Percentiles rank a stretch among this genome's conserved stretches.
phyloP scores from a whole-genome alignment of 495 filamentous ascomycete species.

The Aspergillus sparsus region DNA sequence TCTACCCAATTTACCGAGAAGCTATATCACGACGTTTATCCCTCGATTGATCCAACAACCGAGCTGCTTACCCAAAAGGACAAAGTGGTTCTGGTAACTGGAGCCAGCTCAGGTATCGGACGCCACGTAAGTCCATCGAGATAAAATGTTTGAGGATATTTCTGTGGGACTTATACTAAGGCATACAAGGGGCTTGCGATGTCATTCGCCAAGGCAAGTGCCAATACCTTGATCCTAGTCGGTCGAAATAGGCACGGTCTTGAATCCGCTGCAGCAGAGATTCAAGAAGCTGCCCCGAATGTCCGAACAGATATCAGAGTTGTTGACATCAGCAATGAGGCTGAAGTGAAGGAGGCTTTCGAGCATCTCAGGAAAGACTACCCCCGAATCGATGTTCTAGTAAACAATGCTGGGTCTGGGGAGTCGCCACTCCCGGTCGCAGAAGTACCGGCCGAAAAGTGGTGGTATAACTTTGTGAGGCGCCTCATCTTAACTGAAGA shows the following conservation, averaged over 20 bases:
- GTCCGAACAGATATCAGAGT: background rate
- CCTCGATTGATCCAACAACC: background rate
- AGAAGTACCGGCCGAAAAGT: background rate
- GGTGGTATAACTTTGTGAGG: background rate
- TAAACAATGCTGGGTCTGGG: background rate
- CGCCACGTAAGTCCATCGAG: background rate
- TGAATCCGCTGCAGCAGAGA: background rate
- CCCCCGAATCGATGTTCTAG: background rate
- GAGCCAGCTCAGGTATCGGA: background rate
- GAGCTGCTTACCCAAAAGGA: background rate
- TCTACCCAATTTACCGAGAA: background rate
- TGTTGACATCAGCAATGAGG: background rate
- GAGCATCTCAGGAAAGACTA: background rate
- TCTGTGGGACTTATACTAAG: too few relatives aligned
- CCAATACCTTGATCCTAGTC: background rate
- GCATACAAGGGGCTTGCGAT: background rate
- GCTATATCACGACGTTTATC: constrained; percentile 5
- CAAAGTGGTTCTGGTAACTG: background rate
- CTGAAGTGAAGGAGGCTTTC: background rate
- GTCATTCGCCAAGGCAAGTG: background rate
- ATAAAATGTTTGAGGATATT: too few relatives aligned
- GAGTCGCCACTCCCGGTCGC: background rate
- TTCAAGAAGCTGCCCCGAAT: background rate
- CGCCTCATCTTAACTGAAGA: too few relatives aligned
- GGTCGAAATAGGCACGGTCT: background rate